Evolutionary conservation across 257 asterid genomes (phyloP), one percentile per base, ranked within the genome.

Genomic region (Thymus mandschuricus): DNA sequence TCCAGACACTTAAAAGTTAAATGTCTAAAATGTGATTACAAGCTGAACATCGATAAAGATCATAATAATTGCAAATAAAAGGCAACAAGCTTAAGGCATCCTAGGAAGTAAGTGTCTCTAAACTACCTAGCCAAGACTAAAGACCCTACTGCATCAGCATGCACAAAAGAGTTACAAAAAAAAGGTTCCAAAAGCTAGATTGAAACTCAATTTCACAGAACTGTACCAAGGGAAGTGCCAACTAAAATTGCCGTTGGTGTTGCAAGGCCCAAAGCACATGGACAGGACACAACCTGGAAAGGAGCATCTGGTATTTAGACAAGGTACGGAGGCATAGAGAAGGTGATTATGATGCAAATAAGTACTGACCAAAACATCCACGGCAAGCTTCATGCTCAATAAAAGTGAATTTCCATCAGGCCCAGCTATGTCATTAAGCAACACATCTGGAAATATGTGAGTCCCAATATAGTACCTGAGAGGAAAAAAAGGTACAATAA

Each of bases 191-290:
- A 55, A 70, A 72, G 41, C 38, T 9, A 76, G 69, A 65, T 66
- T 59, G 4, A 73, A 41, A 65, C 40, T 46, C 29, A 33, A 35
- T 60, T 50, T 44, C 40, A 34, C 61, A 48, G 70, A 68, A 77
- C 66, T 56, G 48, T 93, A 93, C 98, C 97, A 61, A 91, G 97
- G 63, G 98, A 93, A 72, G 98, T 93, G 84, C 98, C 98, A 48
- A 93, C 98, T 79, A 93, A 79, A 76, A 93, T 93, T 51, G 98
- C 98, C 15, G 98, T 91, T 74, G 98, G 97, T 68, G 98, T 93
- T 57, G 98, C 98, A 78, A 93, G 98, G 80, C 98, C 98, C 77
- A 93, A 85, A 75, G 98, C 98, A 80, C 98, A 93, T 27, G 98
- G 98, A 71, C 98, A 91, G 57, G 98, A 93, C 75, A 93, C 98